Evolutionary conservation across 1,284 basidiomycete species (phyloP).

Genomic region (Cutaneotrichosporon spelunceum): DNA sequence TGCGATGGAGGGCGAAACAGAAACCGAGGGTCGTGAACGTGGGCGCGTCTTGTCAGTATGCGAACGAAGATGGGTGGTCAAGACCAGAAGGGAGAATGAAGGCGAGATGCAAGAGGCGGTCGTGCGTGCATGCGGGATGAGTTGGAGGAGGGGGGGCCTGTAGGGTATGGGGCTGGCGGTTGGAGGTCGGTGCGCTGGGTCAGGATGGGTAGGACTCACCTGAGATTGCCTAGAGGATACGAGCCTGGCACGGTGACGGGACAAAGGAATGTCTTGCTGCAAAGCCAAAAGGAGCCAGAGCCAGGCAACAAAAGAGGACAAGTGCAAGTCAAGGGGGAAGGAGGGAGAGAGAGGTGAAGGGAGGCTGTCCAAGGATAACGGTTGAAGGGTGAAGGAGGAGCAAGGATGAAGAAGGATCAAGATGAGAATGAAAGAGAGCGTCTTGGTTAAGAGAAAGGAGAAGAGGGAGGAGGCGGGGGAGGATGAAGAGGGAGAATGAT

Average conservation of each 20-base stretch:
- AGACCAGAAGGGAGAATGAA: background rate
- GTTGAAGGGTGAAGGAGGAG: conserved; percentile 13
- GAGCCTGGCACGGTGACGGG: too few species aligned
- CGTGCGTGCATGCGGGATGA: background rate
- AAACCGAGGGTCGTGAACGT: background rate
- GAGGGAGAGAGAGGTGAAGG: background rate
- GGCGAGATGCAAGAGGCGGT: background rate
- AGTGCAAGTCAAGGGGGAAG: conserved; percentile 9
- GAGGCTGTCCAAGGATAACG: background rate
- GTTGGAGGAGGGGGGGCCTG: background rate
- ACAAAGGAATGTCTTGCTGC: background rate
- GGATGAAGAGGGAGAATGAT: background rate
- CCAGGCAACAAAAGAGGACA: background rate
- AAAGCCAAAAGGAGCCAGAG: too few species aligned
- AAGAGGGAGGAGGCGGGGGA: too few species aligned
- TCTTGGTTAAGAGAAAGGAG: background rate
- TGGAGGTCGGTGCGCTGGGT: background rate
- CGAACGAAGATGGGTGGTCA: conserved; percentile 2
- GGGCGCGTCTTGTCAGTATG: conserved; percentile 6
- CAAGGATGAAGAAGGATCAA: background rate
- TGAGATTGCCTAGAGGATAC: background rate
- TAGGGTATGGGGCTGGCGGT: background rate
- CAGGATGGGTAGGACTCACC: background rate
- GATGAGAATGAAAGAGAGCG: background rate
- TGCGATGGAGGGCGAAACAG: background rate